A percentile compares a stretch with the other conserved stretches of the same genome.
Conservation (phyloP, 2,329 filamentous ascomycete species). For the Penicillium brevicompactum region DNA sequence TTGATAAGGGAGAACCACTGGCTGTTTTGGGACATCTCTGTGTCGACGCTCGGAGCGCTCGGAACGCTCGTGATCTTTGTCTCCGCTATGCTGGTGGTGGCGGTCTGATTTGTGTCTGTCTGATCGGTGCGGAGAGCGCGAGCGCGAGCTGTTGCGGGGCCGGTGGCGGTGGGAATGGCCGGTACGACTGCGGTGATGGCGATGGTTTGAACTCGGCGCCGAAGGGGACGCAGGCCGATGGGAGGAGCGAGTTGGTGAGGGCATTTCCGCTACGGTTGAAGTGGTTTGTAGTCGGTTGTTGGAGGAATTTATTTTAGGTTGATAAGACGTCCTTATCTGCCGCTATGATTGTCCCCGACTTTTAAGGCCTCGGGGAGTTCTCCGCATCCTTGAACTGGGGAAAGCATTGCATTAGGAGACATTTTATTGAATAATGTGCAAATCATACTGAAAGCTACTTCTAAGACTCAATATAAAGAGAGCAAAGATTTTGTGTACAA, state of each 20-base stretch:
- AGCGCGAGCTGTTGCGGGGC: slow-evolving; percentile 31
- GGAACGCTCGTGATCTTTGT: slow-evolving; percentile 25
- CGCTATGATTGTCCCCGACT: slow-evolving; percentile 6
- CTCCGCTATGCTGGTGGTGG: slow-evolving; percentile 39
- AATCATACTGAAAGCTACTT: too few relatives aligned
- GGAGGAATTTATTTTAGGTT: not conserved
- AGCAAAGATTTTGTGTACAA: too few relatives aligned
- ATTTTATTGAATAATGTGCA: too few relatives aligned
- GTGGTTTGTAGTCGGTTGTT: not conserved
- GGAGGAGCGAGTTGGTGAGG: slow-evolving; percentile 14
- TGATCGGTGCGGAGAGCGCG: slow-evolving; percentile 39
- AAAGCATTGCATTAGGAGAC: too few relatives aligned
- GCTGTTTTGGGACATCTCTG: slow-evolving; percentile 17
- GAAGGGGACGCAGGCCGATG: slow-evolving; percentile 7
- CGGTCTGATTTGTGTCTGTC: slow-evolving; percentile 36
- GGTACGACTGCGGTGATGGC: slow-evolving; percentile 21
- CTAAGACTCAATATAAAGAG: too few relatives aligned
- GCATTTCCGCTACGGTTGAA: slow-evolving; percentile 12
- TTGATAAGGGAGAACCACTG: slow-evolving; percentile 62
- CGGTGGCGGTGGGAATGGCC: slow-evolving; percentile 25
- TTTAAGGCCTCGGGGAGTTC: not conserved
- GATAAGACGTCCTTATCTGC: slow-evolving; percentile 13
- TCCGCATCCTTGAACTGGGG: not conserved
- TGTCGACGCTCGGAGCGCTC: slow-evolving; percentile 19
- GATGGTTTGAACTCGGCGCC: slow-evolving; percentile 11